A percentile compares a stretch with the other conserved stretches of the same genome.
phyloP scores from a whole-genome alignment of 2,329 filamentous ascomycete species.

The Venturia pyrina region DNA sequence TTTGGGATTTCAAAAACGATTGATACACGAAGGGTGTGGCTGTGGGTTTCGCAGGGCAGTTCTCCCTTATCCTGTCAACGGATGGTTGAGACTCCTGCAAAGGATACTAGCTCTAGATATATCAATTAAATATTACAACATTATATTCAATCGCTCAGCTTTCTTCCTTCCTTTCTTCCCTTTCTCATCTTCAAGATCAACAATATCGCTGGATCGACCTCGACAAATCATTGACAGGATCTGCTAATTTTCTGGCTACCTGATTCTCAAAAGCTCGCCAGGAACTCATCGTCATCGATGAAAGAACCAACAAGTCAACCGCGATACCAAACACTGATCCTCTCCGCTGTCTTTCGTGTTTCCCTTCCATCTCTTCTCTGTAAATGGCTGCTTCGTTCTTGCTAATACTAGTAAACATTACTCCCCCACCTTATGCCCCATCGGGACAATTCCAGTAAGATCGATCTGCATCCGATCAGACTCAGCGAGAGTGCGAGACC shows the following conservation, averaged over 20 bases:
- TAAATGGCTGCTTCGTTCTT: neutral
- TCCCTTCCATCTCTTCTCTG: neutral
- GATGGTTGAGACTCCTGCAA: conserved; percentile 9
- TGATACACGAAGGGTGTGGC: neutral
- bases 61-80: neutral
- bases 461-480: neutral
- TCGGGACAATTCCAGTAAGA: neutral
- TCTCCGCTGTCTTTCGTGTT: neutral
- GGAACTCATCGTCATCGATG: neutral
- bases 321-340: neutral
- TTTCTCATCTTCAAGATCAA: too few species aligned
- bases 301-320: neutral
- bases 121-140: neutral
- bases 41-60: neutral
- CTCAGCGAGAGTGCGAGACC: conserved; percentile 4
- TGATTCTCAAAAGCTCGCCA: neutral
- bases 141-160: neutral
- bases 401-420: neutral
- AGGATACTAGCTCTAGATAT: neutral
- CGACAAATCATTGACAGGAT: too few species aligned
- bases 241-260: neutral
- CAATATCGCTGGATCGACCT: too few species aligned
- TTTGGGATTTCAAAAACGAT: neutral
- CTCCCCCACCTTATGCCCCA: neutral
- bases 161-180: too few species aligned